These are phyloP conservation scores for Moesziomyces parantarcticus DNA, from an alignment of 1,284 basidiomycete genomes.

Conservation along the genomic window DNA sequence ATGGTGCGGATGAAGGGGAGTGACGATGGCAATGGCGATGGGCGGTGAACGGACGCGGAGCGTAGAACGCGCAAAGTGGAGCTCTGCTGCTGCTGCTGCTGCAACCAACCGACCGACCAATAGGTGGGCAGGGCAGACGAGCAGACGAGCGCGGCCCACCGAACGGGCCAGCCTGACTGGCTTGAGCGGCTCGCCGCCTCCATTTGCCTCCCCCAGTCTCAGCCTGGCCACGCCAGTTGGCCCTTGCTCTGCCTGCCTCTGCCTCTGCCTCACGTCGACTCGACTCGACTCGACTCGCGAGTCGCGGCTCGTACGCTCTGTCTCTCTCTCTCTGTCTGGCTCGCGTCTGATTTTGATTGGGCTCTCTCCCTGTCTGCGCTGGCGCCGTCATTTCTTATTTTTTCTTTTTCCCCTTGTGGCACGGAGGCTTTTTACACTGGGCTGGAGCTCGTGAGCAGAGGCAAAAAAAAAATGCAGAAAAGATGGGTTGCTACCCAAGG, in stretches of 20 bases:
- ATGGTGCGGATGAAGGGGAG: background rate
- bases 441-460: background rate
- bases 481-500: background rate
- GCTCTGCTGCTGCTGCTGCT: slow-evolving; percentile 9
- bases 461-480: no score
- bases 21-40: background rate
- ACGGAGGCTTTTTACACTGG: background rate
- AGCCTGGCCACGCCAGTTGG: background rate
- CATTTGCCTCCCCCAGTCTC: background rate
- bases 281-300: background rate
- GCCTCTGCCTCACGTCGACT: background rate
- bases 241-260: background rate
- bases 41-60: slow-evolving; percentile 10
- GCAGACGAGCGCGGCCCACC: slow-evolving; percentile 11
- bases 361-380: no score
- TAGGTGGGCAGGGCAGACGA: slow-evolving; percentile 21
- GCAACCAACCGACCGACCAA: background rate
- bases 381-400: no score
- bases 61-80: slow-evolving; percentile 37
- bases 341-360: background rate
- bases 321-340: no score
- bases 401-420: no score
- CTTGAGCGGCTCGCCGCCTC: background rate
- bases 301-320: background rate
- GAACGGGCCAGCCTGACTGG: slow-evolving; percentile 4